Evolutionary conservation across 306 rosid species (phyloP).

Genomic region (Cicer pinnatifidum): DNA sequence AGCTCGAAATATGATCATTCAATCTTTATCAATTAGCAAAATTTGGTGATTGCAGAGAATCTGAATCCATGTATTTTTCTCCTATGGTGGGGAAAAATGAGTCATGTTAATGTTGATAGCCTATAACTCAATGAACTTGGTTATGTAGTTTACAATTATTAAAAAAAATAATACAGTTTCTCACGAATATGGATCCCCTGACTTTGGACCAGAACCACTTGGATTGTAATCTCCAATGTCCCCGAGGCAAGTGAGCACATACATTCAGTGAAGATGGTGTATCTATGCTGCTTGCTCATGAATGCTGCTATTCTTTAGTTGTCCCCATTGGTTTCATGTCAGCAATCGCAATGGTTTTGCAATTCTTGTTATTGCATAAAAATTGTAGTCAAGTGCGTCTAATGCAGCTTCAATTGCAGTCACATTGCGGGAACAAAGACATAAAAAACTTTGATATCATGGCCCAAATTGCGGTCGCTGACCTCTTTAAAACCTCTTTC

Average conservation of each 20-base stretch:
- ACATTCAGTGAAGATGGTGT: not conserved
- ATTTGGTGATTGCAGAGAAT: not conserved
- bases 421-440: not conserved
- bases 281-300: slow-evolving; percentile 32
- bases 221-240: slow-evolving; percentile 29
- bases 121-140: slow-evolving; percentile 12
- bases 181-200: not conserved
- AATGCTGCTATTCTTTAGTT: slow-evolving; percentile 9
- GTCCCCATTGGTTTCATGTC: slow-evolving; percentile 3
- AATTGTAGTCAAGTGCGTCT: not conserved
- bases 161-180: slow-evolving; percentile 10
- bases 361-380: not conserved
- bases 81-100: not conserved
- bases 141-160: not conserved
- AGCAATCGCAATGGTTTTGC: not conserved
- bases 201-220: not conserved
- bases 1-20: not conserved
- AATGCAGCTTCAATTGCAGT: not conserved
- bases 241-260: not conserved
- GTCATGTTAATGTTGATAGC: slow-evolving; percentile 4
- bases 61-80: no score
- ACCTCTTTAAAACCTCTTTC: not conserved
- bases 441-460: not conserved
- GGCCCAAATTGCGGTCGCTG: not conserved
- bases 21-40: not conserved